phyloP scores from a whole-genome alignment of 345 rosid species.

The Tarenaya hassleriana region DNA sequence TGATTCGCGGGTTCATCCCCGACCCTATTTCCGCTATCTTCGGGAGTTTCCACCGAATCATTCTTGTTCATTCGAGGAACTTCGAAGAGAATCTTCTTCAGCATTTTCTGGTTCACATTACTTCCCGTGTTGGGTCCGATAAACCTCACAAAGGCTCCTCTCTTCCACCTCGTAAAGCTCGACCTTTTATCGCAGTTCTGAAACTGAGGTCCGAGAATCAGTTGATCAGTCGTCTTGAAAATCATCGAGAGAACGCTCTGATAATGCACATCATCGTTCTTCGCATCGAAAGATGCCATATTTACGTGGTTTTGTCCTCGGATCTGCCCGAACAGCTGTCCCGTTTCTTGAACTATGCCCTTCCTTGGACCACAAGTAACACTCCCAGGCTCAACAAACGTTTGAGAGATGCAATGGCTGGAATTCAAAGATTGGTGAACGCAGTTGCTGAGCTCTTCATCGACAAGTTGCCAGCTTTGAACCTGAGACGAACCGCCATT shows the following conservation, averaged over 20 bases:
- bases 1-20: constrained; percentile 43
- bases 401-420: constrained; percentile 67
- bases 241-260: constrained; percentile 55
- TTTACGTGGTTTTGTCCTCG: constrained; percentile 37
- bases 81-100: constrained; percentile 71
- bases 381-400: constrained; percentile 43
- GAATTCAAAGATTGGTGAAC: constrained; percentile 57
- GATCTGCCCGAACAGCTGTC: constrained; percentile 19
- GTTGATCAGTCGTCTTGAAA: constrained; percentile 53
- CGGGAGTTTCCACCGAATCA: constrained; percentile 31
- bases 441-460: constrained; percentile 61
- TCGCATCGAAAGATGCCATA: constrained; percentile 27
- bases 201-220: constrained; percentile 44
- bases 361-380: constrained; percentile 30
- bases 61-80: constrained; percentile 55
- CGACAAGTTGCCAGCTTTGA: constrained; percentile 61
- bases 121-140: constrained; percentile 19
- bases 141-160: constrained; percentile 24
- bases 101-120: constrained; percentile 35
- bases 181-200: constrained; percentile 42
- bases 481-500: constrained; percentile 59
- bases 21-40: constrained; percentile 29
- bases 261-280: constrained; percentile 50
- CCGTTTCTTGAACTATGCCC: constrained; percentile 21
- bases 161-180: constrained; percentile 61